Percentiles rank a stretch among this genome's conserved stretches.
Evolutionary conservation across 495 filamentous ascomycete genomes (phyloP).

Genomic region (Trichoderma gamsii): DNA sequence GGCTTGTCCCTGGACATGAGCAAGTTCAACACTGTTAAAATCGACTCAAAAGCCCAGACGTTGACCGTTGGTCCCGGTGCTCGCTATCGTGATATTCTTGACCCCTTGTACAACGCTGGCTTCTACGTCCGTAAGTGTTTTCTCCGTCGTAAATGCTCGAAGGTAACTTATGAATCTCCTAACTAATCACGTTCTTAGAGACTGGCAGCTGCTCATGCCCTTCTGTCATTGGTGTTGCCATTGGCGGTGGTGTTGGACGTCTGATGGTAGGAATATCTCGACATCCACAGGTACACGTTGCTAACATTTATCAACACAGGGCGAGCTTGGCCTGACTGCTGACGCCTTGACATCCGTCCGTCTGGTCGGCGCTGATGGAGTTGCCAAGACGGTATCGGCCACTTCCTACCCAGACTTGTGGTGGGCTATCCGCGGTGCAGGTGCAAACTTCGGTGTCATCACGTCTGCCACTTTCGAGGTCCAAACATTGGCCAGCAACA

Average conservation of each 20-base stretch:
- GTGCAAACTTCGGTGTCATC: constrained; percentile 46
- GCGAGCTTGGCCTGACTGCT: constrained; percentile 31
- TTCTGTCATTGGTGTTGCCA: constrained; percentile 31
- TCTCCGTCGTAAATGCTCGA: neutral
- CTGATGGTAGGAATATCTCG: neutral
- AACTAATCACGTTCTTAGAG: constrained; percentile 2
- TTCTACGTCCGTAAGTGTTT: constrained; percentile 29
- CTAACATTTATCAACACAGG: constrained; percentile 20
- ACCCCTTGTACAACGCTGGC: constrained; percentile 25
- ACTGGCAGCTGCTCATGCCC: constrained; percentile 27
- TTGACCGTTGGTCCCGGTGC: constrained; percentile 26
- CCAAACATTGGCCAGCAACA: constrained; percentile 23
- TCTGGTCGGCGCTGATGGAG: constrained; percentile 31
- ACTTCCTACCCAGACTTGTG: constrained; percentile 39
- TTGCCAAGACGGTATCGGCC: constrained; percentile 22
- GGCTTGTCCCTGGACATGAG: constrained; percentile 30
- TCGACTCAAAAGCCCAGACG: constrained; percentile 20
- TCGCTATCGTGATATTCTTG: constrained; percentile 20
- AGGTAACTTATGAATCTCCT: neutral
- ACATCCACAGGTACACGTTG: neutral
- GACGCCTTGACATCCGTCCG: constrained; percentile 31
- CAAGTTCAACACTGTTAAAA: constrained; percentile 22
- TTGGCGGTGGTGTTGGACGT: constrained; percentile 38
- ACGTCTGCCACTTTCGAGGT: constrained; percentile 33
- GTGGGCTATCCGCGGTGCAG: constrained; percentile 41